Conservation (phyloP, 495 filamentous ascomycete genomes). For the Tuber magnatum region DNA sequence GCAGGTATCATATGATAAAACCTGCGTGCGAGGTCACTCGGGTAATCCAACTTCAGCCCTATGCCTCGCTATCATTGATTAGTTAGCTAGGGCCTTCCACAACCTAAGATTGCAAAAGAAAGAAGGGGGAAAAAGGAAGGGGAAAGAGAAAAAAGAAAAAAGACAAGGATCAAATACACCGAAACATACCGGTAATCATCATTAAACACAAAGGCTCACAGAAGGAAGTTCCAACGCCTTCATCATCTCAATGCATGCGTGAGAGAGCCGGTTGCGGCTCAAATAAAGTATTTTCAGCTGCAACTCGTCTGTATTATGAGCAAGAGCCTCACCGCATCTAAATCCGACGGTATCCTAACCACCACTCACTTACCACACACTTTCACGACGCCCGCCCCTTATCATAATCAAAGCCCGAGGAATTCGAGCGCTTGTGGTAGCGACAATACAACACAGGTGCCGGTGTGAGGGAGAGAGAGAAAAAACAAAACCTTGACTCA, state of each 20-base stretch:
- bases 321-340: background rate
- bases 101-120: background rate
- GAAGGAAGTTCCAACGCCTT: background rate
- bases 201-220: background rate
- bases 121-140: background rate
- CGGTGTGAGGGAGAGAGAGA: background rate
- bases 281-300: constrained; percentile 1
- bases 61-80: background rate
- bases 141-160: background rate
- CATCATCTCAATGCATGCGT: background rate
- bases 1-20: background rate
- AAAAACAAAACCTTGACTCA: background rate
- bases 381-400: background rate
- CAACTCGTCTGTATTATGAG: background rate
- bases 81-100: background rate
- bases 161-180: background rate
- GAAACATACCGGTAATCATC: background rate
- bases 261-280: background rate
- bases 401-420: background rate
- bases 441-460: background rate
- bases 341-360: background rate
- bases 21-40: background rate
- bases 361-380: background rate
- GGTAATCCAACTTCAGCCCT: background rate
- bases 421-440: background rate